Percentiles rank a stretch among this genome's conserved stretches.
Conservation (phyloP, 192 early-diverging fungal species). For the Backusella mclennaniae region DNA sequence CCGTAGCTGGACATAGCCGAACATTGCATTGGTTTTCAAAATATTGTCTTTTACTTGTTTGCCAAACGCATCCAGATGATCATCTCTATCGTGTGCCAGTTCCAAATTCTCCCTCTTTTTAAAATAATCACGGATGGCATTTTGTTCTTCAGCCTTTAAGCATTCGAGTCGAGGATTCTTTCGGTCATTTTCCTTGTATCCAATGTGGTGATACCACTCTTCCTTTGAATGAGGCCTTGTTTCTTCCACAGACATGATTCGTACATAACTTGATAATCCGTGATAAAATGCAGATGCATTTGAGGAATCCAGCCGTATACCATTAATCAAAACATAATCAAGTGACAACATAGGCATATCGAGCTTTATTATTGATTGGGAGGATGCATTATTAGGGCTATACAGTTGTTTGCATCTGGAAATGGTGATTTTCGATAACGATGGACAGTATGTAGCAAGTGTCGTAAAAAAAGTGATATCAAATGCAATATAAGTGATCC, state of each 20-base stretch:
- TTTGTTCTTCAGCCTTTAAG: not conserved
- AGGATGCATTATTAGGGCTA: not conserved
- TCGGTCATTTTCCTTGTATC: not conserved
- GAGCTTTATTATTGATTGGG: not conserved
- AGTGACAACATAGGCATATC: not conserved
- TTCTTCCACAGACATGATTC: not conserved
- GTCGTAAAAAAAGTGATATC: not conserved
- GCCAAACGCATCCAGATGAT: not conserved
- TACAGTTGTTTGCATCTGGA: not conserved
- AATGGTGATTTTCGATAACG: not conserved
- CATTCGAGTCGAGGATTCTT: not conserved
- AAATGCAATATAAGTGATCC: slow-evolving; percentile 2
- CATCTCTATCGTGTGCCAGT: not conserved
- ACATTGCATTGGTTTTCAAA: not conserved
- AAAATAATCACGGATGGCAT: not conserved
- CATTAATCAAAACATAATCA: not conserved
- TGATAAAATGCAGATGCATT: not conserved
- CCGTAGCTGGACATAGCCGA: not conserved
- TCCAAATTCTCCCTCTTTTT: not conserved
- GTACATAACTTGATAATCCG: slow-evolving; percentile 4
- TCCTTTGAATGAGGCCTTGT: not conserved
- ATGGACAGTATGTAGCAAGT: not conserved
- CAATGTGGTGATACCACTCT: not conserved
- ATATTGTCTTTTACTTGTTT: not conserved
- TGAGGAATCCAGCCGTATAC: not conserved